These are phyloP conservation scores for Wickerhamomyces hampshirensis DNA, from an alignment of 805 yeast species.

Conservation along the genomic window DNA sequence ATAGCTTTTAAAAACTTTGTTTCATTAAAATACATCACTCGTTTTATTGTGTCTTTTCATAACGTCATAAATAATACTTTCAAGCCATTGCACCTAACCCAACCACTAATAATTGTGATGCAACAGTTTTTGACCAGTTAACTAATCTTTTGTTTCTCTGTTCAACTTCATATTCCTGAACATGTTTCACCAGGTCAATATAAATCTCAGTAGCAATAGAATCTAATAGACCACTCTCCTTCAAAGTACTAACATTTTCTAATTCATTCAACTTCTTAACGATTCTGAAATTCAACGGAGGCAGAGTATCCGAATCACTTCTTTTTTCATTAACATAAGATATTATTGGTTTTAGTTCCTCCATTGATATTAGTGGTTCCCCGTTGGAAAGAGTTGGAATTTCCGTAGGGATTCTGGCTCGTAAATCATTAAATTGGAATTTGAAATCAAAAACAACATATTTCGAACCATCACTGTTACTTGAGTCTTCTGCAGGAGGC, in stretches of 20 bases:
- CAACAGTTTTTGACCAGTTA: constrained; percentile 55
- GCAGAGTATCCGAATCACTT: constrained; percentile 14
- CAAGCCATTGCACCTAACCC: constrained; percentile 56
- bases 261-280: constrained; percentile 42
- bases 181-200: constrained; percentile 50
- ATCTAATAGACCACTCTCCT: constrained; percentile 45
- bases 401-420: constrained; percentile 46
- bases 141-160: constrained; percentile 40
- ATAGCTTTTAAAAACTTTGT: no score
- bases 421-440: constrained; percentile 57
- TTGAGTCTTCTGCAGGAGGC: constrained; percentile 46
- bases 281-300: constrained; percentile 35
- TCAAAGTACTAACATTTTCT: constrained; percentile 33
- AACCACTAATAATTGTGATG: constrained; percentile 51
- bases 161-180: constrained; percentile 46
- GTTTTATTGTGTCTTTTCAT: no score
- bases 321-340: constrained; percentile 52
- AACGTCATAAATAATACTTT: no score
- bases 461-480: constrained; percentile 21
- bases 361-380: constrained; percentile 51
- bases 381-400: constrained; percentile 49
- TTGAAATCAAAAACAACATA: constrained; percentile 68
- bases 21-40: no score
- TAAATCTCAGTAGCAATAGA: constrained; percentile 50
- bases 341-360: constrained; percentile 57